Evolutionary conservation across 2,329 filamentous ascomycete genomes (phyloP).

Genomic region (Penicillium sumatraense): DNA sequence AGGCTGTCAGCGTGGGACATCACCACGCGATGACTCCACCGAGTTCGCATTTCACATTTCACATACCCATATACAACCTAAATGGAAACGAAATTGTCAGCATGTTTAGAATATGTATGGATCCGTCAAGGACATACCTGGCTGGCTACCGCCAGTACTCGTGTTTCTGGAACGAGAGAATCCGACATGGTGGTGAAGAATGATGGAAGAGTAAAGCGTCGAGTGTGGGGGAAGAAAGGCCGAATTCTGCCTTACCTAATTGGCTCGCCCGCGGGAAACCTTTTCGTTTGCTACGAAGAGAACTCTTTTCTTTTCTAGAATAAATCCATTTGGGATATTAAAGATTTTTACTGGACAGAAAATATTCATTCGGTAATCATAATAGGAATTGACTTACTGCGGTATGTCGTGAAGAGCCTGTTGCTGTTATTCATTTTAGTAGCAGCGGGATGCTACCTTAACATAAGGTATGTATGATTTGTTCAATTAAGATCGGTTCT

Average conservation of each 20-base stretch:
- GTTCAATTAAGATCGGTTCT: no score
- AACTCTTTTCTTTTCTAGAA: no score
- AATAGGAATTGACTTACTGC: no score
- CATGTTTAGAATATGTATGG: constrained; percentile 39
- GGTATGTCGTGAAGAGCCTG: no score
- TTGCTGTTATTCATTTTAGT: no score
- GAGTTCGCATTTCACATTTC: not conserved
- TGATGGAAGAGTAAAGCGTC: constrained; percentile 4
- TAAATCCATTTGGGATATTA: no score
- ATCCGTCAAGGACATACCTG: constrained; percentile 67
- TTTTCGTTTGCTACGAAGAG: not conserved
- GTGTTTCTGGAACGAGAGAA: constrained; percentile 61
- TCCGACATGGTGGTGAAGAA: constrained; percentile 37
- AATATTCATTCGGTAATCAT: no score
- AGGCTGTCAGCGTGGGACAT: constrained; percentile 16
- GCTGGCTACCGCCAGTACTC: constrained; percentile 86
- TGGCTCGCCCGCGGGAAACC: constrained; percentile 12
- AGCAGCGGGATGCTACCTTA: no score
- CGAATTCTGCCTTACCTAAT: constrained; percentile 25
- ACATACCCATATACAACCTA: constrained; percentile 43
- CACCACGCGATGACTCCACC: constrained; percentile 14
- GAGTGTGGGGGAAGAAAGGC: constrained; percentile 19
- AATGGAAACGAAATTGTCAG: constrained; percentile 19
- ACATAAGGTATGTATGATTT: no score
- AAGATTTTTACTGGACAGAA: no score